Evolutionary conservation across 768 basidiomycete species (phyloP).

Genomic region (Hypholoma fasciculare): DNA sequence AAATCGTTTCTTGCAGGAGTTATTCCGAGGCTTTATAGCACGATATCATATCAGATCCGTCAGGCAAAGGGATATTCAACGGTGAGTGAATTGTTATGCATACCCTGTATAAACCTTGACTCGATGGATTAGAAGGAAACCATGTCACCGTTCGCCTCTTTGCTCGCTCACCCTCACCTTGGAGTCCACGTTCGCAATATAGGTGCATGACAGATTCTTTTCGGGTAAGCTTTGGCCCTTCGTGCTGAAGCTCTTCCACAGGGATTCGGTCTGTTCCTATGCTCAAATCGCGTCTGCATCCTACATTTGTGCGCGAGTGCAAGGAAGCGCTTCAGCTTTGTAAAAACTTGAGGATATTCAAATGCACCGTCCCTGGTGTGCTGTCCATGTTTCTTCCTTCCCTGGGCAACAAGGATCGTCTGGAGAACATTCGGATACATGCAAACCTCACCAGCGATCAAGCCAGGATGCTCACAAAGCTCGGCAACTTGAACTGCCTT

Average conservation of each 20-base stretch:
- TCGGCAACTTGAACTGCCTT: constrained; percentile 43
- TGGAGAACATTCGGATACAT: constrained; percentile 49
- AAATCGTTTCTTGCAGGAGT: constrained; percentile 64
- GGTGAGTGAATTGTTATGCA: constrained; percentile 33
- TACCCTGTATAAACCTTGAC: not conserved
- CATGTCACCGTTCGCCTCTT: constrained; percentile 60
- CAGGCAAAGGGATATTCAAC: constrained; percentile 60
- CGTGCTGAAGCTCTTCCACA: constrained; percentile 18
- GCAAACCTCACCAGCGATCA: constrained; percentile 58
- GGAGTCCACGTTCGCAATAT: constrained; percentile 61
- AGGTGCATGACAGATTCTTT: constrained; percentile 32
- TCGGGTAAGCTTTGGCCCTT: not conserved
- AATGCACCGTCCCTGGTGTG: constrained; percentile 45
- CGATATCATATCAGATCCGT: constrained; percentile 50
- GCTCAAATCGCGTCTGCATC: constrained; percentile 34
- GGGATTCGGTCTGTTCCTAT: constrained; percentile 52
- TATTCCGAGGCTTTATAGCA: constrained; percentile 62
- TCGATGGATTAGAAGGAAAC: constrained; percentile 28
- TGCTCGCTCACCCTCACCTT: constrained; percentile 51
- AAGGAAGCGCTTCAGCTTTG: constrained; percentile 46
- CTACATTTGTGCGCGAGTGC: constrained; percentile 55
- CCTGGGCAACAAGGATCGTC: constrained; percentile 42
- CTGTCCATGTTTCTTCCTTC: constrained; percentile 50
- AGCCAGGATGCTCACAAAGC: constrained; percentile 37
- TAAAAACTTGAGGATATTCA: constrained; percentile 56